phyloP scores from a whole-genome alignment of 2,329 filamentous ascomycete species.

The Neofusicoccum kwambonambiense region DNA sequence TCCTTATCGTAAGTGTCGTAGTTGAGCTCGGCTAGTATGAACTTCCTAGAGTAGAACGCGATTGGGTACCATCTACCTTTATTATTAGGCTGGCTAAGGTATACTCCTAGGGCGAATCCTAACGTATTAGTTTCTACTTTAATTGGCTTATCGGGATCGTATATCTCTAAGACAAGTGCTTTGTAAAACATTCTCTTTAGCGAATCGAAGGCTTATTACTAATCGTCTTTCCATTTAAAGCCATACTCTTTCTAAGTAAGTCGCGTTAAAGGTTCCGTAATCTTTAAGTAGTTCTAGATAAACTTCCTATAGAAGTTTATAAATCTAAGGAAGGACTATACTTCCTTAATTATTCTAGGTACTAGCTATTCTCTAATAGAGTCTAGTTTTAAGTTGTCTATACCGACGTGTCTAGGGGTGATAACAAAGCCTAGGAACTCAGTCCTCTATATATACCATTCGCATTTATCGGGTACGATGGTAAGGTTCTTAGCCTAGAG shows the following conservation, averaged over 20 bases:
- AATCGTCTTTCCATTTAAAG: no score
- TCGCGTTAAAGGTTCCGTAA: no score
- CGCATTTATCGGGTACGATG: no score
- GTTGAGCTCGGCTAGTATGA: neutral
- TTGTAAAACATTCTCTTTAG: no score
- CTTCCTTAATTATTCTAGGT: conserved; percentile 9
- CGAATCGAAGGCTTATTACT: no score
- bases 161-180: neutral
- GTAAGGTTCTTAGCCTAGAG: no score
- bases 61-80: neutral
- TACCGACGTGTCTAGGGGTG: conserved; percentile 16
- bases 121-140: neutral
- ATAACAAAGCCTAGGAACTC: conserved; percentile 21
- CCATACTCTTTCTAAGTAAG: no score
- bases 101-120: neutral
- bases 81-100: neutral
- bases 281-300: no score
- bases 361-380: conserved; percentile 8
- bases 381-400: conserved; percentile 16
- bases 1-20: neutral
- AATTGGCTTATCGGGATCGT: neutral
- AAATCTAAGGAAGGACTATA: conserved; percentile 19
- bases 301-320: conserved; percentile 4
- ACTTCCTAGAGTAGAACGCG: neutral
- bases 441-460: neutral